Percentiles rank a stretch among this genome's conserved stretches.
phyloP scores from a whole-genome alignment of 192 early-diverging fungal species.

The Entomortierella lignicola region DNA sequence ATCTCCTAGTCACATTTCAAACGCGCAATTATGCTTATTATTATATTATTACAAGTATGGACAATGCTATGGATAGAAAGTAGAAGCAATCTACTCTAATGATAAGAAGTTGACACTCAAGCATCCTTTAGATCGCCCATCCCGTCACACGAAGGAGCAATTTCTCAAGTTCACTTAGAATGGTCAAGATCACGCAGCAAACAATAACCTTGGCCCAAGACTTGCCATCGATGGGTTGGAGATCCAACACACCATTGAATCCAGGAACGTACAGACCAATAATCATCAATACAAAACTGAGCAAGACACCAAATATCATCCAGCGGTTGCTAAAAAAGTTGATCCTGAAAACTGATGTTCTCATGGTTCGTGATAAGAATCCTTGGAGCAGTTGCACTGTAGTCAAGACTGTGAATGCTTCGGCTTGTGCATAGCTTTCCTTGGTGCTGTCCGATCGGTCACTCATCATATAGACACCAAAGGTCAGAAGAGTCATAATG shows the following conservation, averaged over 20 bases:
- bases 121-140: slow-evolving; percentile 20
- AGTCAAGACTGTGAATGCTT: slow-evolving; percentile 83
- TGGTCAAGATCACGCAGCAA: slow-evolving; percentile 63
- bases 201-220: slow-evolving; percentile 73
- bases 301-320: slow-evolving; percentile 81
- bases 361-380: slow-evolving; percentile 83
- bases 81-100: too few relatives aligned
- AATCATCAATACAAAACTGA: slow-evolving; percentile 75
- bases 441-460: slow-evolving; percentile 26
- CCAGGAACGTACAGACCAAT: slow-evolving; percentile 84
- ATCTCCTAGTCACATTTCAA: too few relatives aligned
- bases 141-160: slow-evolving; percentile 37
- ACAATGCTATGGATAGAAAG: too few relatives aligned
- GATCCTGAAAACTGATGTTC: slow-evolving; percentile 78
- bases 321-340: slow-evolving; percentile 82
- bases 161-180: slow-evolving; percentile 74
- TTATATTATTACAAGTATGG: too few relatives aligned
- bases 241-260: slow-evolving; percentile 39
- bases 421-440: slow-evolving; percentile 49
- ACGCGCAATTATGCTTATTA: too few relatives aligned
- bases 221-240: slow-evolving; percentile 60
- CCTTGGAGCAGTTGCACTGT: slow-evolving; percentile 90
- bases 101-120: too few relatives aligned
- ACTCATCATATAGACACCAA: slow-evolving; percentile 68
- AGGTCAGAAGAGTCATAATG: slow-evolving; percentile 73